These are phyloP conservation scores for Ganoderma multipileum DNA, from an alignment of 1,284 basidiomycete species.

Conservation along the genomic window DNA sequence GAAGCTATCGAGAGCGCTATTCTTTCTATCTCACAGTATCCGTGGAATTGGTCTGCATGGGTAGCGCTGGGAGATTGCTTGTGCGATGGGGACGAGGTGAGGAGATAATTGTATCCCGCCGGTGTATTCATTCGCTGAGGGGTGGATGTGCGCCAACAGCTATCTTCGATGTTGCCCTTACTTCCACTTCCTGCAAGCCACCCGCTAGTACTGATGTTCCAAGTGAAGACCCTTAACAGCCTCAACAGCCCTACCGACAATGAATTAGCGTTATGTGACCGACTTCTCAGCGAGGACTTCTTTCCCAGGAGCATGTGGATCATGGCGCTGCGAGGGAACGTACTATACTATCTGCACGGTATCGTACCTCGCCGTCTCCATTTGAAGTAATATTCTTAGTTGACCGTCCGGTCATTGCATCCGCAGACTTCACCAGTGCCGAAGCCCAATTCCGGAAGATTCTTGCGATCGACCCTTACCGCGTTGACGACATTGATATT, in stretches of 20 bases:
- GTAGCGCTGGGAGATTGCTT: conserved; percentile 81
- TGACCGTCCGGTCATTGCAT: conserved; percentile 14
- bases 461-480: conserved; percentile 82
- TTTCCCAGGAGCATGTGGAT: conserved; percentile 90
- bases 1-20: conserved; percentile 88
- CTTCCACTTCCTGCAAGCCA: conserved; percentile 72
- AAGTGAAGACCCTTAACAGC: conserved; percentile 89
- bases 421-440: conserved; percentile 84
- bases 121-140: not conserved
- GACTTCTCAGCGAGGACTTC: conserved; percentile 70
- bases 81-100: conserved; percentile 90
- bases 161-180: conserved; percentile 68
- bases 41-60: conserved; percentile 99
- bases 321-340: conserved; percentile 85
- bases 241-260: conserved; percentile 89
- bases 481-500: conserved; percentile 95
- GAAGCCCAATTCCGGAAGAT: conserved; percentile 87
- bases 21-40: conserved; percentile 79
- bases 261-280: conserved; percentile 80
- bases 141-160: conserved; percentile 47
- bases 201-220: conserved; percentile 86
- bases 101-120: conserved; percentile 7
- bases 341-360: conserved; percentile 93
- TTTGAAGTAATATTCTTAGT: conserved; percentile 11
- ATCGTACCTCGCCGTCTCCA: conserved; percentile 12